Percentiles rank a stretch among this genome's conserved stretches.
Evolutionary conservation across 202 grass and related monocot species (phyloP).

Genomic region (Elaeis oleifera): DNA sequence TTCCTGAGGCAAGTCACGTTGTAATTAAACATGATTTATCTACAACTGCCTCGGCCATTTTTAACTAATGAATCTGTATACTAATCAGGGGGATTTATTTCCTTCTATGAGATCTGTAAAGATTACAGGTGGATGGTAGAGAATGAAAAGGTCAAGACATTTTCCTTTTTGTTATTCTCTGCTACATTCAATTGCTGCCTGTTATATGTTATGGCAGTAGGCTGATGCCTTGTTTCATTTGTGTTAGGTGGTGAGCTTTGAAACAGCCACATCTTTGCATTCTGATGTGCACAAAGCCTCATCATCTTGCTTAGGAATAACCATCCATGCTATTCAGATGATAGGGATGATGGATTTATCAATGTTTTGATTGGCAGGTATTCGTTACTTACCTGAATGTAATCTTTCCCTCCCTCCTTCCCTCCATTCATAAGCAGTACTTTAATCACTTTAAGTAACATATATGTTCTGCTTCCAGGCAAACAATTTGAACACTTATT

Average conservation of each 20-base stretch:
- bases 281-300: constrained; percentile 27
- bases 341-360: constrained; percentile 43
- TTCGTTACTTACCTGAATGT: neutral
- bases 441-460: no score
- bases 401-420: no score
- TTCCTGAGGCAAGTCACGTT: constrained; percentile 45
- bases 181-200: no score
- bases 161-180: neutral
- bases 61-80: constrained; percentile 24
- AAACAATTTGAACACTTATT: no score
- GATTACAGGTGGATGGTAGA: constrained; percentile 71
- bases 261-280: constrained; percentile 40
- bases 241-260: constrained; percentile 55
- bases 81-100: constrained; percentile 84
- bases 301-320: constrained; percentile 36
- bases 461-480: no score
- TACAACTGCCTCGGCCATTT: constrained; percentile 7
- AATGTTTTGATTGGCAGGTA: constrained; percentile 83
- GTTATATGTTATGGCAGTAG: neutral
- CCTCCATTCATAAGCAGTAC: no score
- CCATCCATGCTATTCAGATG: constrained; percentile 40
- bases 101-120: constrained; percentile 89
- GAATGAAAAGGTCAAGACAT: constrained; percentile 58
- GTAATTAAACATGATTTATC: constrained; percentile 17
- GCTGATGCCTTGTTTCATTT: constrained; percentile 3